Conservation (phyloP, 2,329 filamentous ascomycete genomes). For the Monilinia vaccinii-corymbosi region DNA sequence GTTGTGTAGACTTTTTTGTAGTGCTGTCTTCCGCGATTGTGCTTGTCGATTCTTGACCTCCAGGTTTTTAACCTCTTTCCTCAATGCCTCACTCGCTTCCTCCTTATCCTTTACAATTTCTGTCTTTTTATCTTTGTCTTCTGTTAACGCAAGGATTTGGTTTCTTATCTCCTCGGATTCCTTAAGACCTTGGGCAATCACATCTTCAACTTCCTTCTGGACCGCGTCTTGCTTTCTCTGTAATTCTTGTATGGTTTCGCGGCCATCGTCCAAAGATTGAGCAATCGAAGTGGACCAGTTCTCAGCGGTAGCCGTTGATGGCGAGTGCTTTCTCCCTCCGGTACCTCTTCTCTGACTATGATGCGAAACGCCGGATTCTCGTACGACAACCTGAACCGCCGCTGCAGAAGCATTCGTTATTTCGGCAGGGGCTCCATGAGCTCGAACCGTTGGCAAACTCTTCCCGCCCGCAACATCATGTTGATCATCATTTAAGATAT, state of each 20-base stretch:
- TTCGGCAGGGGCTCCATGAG: conserved; percentile 49
- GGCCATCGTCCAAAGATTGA: conserved; percentile 41
- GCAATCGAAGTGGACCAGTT: conserved; percentile 31
- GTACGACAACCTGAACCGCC: conserved; percentile 45
- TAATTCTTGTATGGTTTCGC: conserved; percentile 64
- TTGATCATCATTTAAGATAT: conserved; percentile 45
- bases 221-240: conserved; percentile 74
- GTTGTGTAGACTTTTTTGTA: conserved; percentile 62
- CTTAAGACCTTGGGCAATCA: conserved; percentile 58
- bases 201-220: conserved; percentile 74
- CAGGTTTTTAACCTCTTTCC: conserved; percentile 68
- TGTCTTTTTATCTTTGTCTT: conserved; percentile 71
- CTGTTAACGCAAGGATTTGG: conserved; percentile 58
- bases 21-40: conserved; percentile 69
- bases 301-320: conserved; percentile 44
- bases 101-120: conserved; percentile 81
- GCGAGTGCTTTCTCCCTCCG: conserved; percentile 56
- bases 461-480: conserved; percentile 36
- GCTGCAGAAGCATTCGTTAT: conserved; percentile 53
- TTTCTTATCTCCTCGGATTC: conserved; percentile 63
- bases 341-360: conserved; percentile 53
- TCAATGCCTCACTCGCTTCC: conserved; percentile 76
- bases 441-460: conserved; percentile 35
- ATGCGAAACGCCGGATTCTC: conserved; percentile 54
- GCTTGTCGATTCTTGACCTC: conserved; percentile 75